These are phyloP conservation scores for Tricholoma flavovirens DNA, from an alignment of 768 basidiomycete species.

Conservation along the genomic window DNA sequence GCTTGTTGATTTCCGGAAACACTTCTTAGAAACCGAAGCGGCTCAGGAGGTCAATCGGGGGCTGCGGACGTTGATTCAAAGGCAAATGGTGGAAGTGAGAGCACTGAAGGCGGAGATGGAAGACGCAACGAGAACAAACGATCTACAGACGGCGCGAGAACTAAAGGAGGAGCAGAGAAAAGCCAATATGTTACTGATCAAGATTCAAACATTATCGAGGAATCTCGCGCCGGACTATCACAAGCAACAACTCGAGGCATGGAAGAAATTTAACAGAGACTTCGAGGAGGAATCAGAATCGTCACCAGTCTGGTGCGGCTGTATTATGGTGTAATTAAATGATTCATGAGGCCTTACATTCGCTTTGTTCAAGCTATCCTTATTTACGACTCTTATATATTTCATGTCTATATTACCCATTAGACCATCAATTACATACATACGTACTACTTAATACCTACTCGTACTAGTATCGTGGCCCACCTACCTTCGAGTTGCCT, in stretches of 20 bases:
- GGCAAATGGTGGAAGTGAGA: neutral
- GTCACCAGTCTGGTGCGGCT: neutral
- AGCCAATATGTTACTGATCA: neutral
- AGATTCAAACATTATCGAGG: neutral
- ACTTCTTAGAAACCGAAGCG: neutral
- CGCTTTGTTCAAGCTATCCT: no score
- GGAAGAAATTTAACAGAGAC: neutral
- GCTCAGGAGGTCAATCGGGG: neutral
- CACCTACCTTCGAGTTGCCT: no score
- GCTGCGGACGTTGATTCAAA: neutral
- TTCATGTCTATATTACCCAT: no score
- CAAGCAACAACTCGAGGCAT: neutral
- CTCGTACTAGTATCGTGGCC: no score
- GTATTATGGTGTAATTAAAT: neutral
- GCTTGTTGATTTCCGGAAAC: slow-evolving; percentile 5
- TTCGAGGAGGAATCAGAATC: neutral
- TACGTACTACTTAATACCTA: no score
- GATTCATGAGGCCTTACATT: no score
- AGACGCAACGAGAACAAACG: neutral
- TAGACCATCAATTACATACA: no score
- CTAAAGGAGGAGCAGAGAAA: neutral
- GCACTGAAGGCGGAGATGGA: neutral
- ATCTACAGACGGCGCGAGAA: neutral
- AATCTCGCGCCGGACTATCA: neutral
- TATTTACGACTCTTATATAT: no score